Conservation (phyloP, 768 basidiomycete genomes). For the Auricularia sp. region DNA sequence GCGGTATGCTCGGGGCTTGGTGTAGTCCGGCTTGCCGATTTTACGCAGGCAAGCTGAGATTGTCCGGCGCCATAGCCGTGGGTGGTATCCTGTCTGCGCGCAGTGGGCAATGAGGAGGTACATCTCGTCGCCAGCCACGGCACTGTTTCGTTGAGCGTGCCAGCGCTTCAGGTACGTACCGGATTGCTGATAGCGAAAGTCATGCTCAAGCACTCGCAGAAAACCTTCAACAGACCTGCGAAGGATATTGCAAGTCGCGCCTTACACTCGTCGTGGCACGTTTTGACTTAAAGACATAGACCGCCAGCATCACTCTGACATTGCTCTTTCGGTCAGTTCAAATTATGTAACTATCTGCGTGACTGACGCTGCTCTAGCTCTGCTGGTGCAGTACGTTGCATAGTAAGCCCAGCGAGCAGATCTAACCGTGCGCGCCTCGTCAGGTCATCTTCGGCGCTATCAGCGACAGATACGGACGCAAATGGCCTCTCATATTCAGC, state of each 20-base stretch:
- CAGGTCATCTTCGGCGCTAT: slow-evolving; percentile 58
- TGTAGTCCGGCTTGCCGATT: no score
- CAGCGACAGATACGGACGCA: slow-evolving; percentile 86
- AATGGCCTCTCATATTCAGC: slow-evolving; percentile 83
- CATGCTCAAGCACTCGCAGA: not conserved
- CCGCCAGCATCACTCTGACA: not conserved
- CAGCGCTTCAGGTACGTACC: slow-evolving; percentile 15
- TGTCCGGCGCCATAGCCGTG: no score
- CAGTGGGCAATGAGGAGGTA: no score
- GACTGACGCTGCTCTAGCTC: not conserved
- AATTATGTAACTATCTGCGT: not conserved
- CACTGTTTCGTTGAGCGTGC: slow-evolving; percentile 36
- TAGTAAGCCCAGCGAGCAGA: not conserved
- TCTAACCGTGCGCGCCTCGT: not conserved
- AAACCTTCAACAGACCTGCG: slow-evolving; percentile 18
- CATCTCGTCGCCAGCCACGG: no score
- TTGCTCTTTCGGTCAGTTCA: not conserved
- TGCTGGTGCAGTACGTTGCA: not conserved
- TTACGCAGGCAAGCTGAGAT: no score
- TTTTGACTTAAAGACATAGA: not conserved
- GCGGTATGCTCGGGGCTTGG: no score
- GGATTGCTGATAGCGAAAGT: not conserved
- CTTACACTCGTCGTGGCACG: not conserved
- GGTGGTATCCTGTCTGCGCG: no score
- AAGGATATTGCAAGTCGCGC: slow-evolving; percentile 32